Evolutionary conservation across 768 basidiomycete species (phyloP), one percentile per base, ranked within the genome.

Genomic region (Termitomyces sp.): DNA sequence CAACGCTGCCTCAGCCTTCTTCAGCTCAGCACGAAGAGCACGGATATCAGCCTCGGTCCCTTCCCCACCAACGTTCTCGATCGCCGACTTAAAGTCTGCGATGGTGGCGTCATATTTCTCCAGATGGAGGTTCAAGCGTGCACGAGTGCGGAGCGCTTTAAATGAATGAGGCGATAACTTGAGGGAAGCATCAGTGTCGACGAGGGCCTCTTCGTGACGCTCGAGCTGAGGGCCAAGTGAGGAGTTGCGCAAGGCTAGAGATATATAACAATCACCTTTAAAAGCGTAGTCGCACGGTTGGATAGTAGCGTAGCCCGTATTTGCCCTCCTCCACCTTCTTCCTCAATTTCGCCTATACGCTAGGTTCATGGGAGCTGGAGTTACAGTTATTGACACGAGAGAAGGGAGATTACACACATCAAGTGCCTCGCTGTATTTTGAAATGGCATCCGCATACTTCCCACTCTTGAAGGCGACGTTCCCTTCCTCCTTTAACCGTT

Each of bases 71-170:
- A 85, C 88, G 57, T 87, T 81, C 65, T 93, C 81, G 45, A 90
- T 83, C 3, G 92, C 87, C n/a, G 77, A 71, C 59, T 84, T 85
- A 76, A 93, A 93, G 66, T 93, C 91, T 9, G 74, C 75, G 43
- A 93, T 75, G 21, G 85, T 77, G 1, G 76, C 72, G 26, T 93
- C 90, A 65, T 77, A 92, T 46, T 84, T 79, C 64, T 93, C 90
- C 34, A 88, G 76, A 64, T 85, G 74, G 7, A 93, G 76, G 61
- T 88, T 65, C 50, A 92, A 85, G 3, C 93, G 84, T 11, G 90
- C 93, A 35, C 91, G 86, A 7, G 93, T 93, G 45, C 92, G 87
- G 40, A 90, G 74, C 3, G 90, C 90, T 70, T 95, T 95, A 79
- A 88, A 93, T 8, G 88, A 86, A 40, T 75, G 73, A 0, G 87